A percentile compares a stretch with the other conserved stretches of the same genome.
Evolutionary conservation across 106 monocot genomes (phyloP).

Genomic region (Phalaenopsis equestris): DNA sequence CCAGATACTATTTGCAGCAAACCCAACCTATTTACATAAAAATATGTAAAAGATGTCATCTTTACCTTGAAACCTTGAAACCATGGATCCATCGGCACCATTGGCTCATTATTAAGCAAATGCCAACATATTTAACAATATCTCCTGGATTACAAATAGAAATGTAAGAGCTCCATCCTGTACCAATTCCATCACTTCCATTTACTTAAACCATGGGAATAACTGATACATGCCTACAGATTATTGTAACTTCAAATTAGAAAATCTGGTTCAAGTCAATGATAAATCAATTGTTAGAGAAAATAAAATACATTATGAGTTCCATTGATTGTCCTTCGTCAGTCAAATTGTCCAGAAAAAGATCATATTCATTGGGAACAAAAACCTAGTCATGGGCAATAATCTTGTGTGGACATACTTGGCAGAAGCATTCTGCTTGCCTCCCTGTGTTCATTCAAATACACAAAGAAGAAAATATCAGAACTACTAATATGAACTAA

Average conservation of each 20-base stretch:
- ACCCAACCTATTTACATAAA: background rate
- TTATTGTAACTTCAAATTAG: background rate
- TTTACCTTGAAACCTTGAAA: conserved; percentile 83
- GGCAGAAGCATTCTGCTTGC: conserved; percentile 82
- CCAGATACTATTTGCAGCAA: background rate
- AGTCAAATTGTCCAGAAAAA: conserved; percentile 69
- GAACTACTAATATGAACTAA: background rate
- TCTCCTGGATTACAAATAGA: conserved; percentile 95
- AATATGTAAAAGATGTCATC: background rate
- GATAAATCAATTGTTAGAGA: background rate
- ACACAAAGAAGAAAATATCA: background rate
- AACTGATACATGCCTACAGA: conserved; percentile 75
- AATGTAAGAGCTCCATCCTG: conserved; percentile 93
- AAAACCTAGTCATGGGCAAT: conserved; percentile 59
- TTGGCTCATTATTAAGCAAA: conserved; percentile 66
- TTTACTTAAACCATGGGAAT: conserved; percentile 88
- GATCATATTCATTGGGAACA: conserved; percentile 93
- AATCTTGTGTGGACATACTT: conserved; percentile 79
- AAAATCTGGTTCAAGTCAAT: background rate
- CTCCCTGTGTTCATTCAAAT: conserved; percentile 45
- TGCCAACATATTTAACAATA: conserved; percentile 63
- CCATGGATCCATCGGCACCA: conserved; percentile 91
- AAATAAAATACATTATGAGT: conserved; percentile 54
- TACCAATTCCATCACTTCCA: conserved; percentile 98
- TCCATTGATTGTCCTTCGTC: conserved; percentile 94